phyloP scores from a whole-genome alignment of 305 asterid species.

The Fraxinus greggii region DNA sequence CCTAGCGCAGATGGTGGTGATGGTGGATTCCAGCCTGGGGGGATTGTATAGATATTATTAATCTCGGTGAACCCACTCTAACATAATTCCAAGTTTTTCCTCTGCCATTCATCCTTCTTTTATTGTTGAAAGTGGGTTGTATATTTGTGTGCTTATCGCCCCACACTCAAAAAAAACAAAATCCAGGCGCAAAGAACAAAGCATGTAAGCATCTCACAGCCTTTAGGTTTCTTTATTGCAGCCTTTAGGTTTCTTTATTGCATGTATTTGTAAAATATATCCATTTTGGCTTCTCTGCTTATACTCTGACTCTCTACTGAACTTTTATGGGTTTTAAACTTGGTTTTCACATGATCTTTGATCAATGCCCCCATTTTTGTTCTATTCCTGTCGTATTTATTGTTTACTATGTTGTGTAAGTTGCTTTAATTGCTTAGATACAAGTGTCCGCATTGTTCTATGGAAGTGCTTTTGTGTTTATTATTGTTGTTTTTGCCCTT shows the following conservation, averaged over 20 bases:
- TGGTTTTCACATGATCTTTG: slow-evolving; percentile 20
- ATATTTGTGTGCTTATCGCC: slow-evolving; percentile 43
- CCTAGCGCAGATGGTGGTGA: slow-evolving; percentile 72
- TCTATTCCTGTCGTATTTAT: not conserved
- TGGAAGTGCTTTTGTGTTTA: not conserved
- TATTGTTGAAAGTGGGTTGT: slow-evolving; percentile 54
- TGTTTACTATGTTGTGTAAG: not conserved
- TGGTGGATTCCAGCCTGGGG: slow-evolving; percentile 80
- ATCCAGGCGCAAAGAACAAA: slow-evolving; percentile 7
- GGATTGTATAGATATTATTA: slow-evolving; percentile 54
- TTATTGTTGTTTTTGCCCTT: not conserved
- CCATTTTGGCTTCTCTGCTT: slow-evolving; percentile 63
- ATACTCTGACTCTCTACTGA: slow-evolving; percentile 44
- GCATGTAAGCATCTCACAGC: slow-evolving; percentile 38
- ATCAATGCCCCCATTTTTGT: slow-evolving; percentile 2
- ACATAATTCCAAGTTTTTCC: slow-evolving; percentile 20
- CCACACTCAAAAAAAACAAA: not conserved
- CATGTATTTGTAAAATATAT: slow-evolving; percentile 60
- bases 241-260: slow-evolving; percentile 44
- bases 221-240: slow-evolving; percentile 43
- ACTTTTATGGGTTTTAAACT: slow-evolving; percentile 29
- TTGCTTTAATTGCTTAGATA: not conserved
- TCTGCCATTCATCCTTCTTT: slow-evolving; percentile 32
- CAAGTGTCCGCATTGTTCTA: not conserved
- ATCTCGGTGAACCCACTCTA: slow-evolving; percentile 50